Conservation (phyloP, 2,329 filamentous ascomycete genomes). For the Fusarium sp. region DNA sequence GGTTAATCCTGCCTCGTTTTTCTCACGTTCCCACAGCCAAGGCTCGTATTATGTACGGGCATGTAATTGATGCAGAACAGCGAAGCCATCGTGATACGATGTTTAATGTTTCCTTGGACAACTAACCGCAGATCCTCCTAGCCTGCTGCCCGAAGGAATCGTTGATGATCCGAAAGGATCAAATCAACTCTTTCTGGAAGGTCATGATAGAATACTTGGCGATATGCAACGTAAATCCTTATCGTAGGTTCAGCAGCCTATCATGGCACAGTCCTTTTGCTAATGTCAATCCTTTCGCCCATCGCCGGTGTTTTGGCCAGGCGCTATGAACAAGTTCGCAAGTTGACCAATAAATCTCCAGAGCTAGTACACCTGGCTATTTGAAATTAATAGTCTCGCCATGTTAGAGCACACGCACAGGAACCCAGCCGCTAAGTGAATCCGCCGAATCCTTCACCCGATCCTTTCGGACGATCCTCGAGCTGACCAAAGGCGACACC, state of each 20-base stretch:
- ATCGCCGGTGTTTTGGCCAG: not conserved
- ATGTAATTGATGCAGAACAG: not conserved
- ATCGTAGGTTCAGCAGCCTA: not conserved
- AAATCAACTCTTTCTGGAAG: not conserved
- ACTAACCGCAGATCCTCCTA: not conserved
- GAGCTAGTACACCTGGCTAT: not conserved
- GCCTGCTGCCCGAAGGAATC: not conserved
- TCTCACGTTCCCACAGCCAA: not conserved
- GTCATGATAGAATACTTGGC: not conserved
- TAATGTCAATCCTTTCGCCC: not conserved
- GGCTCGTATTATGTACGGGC: not conserved
- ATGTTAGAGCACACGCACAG: not conserved
- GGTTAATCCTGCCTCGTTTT: not conserved
- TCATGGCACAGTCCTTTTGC: not conserved
- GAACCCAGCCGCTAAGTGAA: not conserved
- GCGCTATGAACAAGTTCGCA: not conserved
- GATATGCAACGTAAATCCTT: not conserved
- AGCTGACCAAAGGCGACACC: not conserved
- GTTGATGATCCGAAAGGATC: not conserved
- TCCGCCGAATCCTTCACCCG: not conserved
- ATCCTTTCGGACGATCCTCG: not conserved
- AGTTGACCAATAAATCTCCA: not conserved
- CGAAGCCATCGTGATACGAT: not conserved
- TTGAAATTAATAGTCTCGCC: not conserved
- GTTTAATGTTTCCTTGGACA: not conserved